Conservation (phyloP, 2,329 filamentous ascomycete species). For the Fusarium redolens region DNA sequence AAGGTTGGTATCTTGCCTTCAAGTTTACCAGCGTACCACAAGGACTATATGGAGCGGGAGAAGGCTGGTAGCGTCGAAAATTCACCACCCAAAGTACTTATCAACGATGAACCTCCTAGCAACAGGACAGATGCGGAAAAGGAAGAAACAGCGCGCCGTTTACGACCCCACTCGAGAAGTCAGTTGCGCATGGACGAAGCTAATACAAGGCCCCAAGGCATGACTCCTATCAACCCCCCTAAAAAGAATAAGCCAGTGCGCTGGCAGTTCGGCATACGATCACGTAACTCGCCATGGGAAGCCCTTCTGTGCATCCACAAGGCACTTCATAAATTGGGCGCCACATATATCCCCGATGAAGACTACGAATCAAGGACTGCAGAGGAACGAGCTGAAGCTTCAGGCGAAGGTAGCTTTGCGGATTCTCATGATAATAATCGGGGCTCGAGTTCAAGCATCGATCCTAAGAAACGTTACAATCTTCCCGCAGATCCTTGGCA, state of each 20-base stretch:
- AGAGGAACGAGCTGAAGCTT: conserved; percentile 52
- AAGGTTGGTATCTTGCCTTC: conserved; percentile 93
- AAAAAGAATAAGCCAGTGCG: conserved; percentile 85
- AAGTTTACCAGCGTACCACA: conserved; percentile 90
- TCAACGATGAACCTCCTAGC: conserved; percentile 60
- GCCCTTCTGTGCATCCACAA: conserved; percentile 96
- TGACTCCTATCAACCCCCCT: conserved; percentile 70
- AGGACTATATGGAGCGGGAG: conserved; percentile 84
- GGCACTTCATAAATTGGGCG: conserved; percentile 86
- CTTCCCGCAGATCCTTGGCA: conserved; percentile 97
- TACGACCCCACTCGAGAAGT: conserved; percentile 86
- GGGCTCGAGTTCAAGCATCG: conserved; percentile 56
- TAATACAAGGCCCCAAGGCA: conserved; percentile 67
- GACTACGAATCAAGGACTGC: conserved; percentile 63
- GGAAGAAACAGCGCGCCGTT: conserved; percentile 80
- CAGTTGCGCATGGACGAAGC: conserved; percentile 75
- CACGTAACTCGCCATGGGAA: conserved; percentile 92
- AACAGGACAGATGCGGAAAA: conserved; percentile 77
- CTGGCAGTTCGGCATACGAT: conserved; percentile 98
- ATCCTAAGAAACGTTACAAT: conserved; percentile 74
- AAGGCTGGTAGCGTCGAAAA: conserved; percentile 63
- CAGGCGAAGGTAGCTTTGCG: conserved; percentile 56
- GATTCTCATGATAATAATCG: conserved; percentile 52
- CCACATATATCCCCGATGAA: conserved; percentile 82
- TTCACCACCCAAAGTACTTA: conserved; percentile 56